A percentile compares a stretch with the other conserved stretches of the same genome.
Evolutionary conservation across 2,329 filamentous ascomycete genomes (phyloP).

Genomic region (Emmonsiellopsis sp.): DNA sequence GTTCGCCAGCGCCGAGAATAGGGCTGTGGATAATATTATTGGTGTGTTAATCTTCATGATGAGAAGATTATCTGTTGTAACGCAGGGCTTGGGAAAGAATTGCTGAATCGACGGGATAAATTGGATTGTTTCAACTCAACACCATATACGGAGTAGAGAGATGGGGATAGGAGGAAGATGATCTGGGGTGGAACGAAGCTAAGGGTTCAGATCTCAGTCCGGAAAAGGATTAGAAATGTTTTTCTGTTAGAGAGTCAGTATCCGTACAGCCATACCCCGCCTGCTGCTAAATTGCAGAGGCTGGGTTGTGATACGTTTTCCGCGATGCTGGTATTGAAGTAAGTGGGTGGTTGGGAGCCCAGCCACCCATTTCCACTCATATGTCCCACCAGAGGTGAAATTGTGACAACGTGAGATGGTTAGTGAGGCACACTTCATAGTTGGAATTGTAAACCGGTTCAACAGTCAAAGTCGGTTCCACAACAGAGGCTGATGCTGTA

Average conservation of each 20-base stretch:
- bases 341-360: conserved; percentile 8
- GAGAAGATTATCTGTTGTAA: not conserved
- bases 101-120: not conserved
- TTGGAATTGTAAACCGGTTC: no score
- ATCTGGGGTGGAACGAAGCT: no score
- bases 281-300: conserved; percentile 1
- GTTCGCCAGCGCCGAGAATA: not conserved
- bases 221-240: no score
- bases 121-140: not conserved
- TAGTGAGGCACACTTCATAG: not conserved
- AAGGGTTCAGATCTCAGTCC: no score
- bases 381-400: not conserved
- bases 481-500: no score
- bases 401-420: not conserved
- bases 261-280: not conserved
- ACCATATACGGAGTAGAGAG: not conserved
- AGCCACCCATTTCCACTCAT: conserved; percentile 4
- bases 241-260: not conserved
- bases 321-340: not conserved
- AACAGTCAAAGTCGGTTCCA: no score
- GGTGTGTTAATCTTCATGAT: not conserved
- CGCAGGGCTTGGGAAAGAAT: not conserved
- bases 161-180: not conserved
- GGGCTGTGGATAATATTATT: conserved; percentile 14
- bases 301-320: not conserved